Percentiles rank a stretch among this genome's conserved stretches.
These are phyloP conservation scores for Elsinoe fawcettii DNA, from an alignment of 2,329 filamentous ascomycete genomes.

Conservation along the genomic window DNA sequence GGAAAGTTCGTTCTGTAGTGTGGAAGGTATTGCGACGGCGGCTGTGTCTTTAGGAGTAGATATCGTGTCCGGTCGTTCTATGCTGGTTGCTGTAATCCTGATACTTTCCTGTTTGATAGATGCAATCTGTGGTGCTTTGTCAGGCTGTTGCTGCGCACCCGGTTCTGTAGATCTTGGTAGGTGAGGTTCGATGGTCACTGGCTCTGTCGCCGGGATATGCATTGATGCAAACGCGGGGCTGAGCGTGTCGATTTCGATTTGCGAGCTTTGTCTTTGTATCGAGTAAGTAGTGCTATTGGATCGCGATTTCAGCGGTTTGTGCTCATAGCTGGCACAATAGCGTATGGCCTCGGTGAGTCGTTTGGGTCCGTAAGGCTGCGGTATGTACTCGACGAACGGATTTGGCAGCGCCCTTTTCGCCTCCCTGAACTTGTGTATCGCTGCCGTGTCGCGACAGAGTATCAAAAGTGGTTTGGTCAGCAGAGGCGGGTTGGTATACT, in stretches of 20 bases:
- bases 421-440: background rate
- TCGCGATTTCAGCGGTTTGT: background rate
- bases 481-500: background rate
- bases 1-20: conserved; percentile 18
- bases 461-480: conserved; percentile 13
- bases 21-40: background rate
- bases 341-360: conserved; percentile 1
- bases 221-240: background rate
- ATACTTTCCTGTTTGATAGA: conserved; percentile 5
- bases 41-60: background rate
- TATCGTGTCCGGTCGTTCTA: background rate
- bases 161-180: background rate
- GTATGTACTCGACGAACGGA: background rate
- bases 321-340: background rate
- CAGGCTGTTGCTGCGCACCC: background rate
- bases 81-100: background rate
- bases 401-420: background rate
- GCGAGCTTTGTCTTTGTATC: conserved; percentile 4
- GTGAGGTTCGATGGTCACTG: background rate
- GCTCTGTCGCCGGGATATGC: background rate
- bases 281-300: conserved; percentile 2
- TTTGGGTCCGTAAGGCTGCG: conserved; percentile 1
- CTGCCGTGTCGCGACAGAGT: conserved; percentile 3
- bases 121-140: conserved; percentile 2
- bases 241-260: background rate